Evolutionary conservation across 208 protist species (phyloP).

Genomic region (Acanthamoeba lenticulata): DNA sequence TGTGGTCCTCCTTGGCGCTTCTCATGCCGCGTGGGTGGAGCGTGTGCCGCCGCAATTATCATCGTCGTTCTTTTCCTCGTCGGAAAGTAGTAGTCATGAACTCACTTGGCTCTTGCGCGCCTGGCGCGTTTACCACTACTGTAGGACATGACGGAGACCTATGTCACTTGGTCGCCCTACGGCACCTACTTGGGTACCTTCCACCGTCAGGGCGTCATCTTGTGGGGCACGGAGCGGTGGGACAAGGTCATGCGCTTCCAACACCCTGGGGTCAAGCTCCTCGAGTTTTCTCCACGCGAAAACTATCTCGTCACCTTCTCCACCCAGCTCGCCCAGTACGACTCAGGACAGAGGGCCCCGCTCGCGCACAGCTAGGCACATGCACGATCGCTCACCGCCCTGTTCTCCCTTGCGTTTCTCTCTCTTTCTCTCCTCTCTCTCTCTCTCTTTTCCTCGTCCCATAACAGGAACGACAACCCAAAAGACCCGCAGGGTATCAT

Average conservation of each 20-base stretch:
- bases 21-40: neutral
- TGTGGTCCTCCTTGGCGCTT: neutral
- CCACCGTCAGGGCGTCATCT: constrained; percentile 42
- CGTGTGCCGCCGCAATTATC: neutral
- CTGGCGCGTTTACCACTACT: neutral
- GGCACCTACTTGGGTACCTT: constrained; percentile 63
- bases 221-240: constrained; percentile 59
- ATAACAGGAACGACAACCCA: constrained; percentile 32
- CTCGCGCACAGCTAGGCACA: too few relatives aligned
- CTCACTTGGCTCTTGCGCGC: neutral
- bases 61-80: neutral
- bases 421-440: neutral
- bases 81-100: neutral
- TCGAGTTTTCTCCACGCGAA: constrained; percentile 55
- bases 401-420: too few relatives aligned
- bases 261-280: constrained; percentile 31
- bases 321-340: constrained; percentile 16
- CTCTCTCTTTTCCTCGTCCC: neutral
- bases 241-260: constrained; percentile 31
- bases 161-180: constrained; percentile 47
- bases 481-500: constrained; percentile 57
- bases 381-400: too few relatives aligned
- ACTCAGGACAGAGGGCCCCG: too few relatives aligned
- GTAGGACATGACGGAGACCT: constrained; percentile 58
- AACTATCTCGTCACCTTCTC: constrained; percentile 67